Conservation (phyloP, 225 moss, liverwort and hornwort species). For the Neckera pumila region DNA sequence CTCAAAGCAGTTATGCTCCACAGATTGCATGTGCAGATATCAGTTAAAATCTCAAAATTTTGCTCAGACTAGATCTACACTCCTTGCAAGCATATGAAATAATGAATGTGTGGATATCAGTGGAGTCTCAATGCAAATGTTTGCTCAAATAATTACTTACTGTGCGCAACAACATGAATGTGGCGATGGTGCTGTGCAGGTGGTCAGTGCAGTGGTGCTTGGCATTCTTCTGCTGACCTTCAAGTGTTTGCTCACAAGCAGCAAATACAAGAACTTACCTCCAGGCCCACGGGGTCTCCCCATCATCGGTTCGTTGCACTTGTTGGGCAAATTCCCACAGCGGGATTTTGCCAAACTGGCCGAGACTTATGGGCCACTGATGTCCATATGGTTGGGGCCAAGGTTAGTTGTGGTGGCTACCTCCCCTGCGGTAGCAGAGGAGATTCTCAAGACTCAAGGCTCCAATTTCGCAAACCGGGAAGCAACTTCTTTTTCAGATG, state of each 20-base stretch:
- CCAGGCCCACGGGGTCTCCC: neutral
- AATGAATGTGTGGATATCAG: neutral
- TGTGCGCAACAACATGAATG: neutral
- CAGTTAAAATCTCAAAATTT: neutral
- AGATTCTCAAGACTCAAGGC: too few species aligned
- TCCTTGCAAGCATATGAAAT: fast-evolving
- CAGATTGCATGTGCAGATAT: neutral
- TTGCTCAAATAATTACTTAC: neutral
- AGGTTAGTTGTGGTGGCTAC: neutral
- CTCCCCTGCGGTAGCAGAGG: neutral
- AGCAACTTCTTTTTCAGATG: too few species aligned
- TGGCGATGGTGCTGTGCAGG: neutral
- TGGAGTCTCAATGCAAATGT: neutral
- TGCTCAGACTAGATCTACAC: neutral
- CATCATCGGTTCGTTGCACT: neutral
- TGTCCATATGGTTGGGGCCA: neutral
- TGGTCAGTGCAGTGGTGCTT: neutral
- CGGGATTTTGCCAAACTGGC: neutral
- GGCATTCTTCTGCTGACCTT: neutral
- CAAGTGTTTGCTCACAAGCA: neutral
- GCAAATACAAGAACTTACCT: neutral
- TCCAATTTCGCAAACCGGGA: too few species aligned
- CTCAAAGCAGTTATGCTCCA: neutral
- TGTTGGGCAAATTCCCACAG: neutral
- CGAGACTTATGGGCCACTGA: neutral